Percentiles rank a stretch among this genome's conserved stretches.
These are phyloP conservation scores for Starmerella apis DNA, from an alignment of 805 yeast species.

Conservation along the genomic window DNA sequence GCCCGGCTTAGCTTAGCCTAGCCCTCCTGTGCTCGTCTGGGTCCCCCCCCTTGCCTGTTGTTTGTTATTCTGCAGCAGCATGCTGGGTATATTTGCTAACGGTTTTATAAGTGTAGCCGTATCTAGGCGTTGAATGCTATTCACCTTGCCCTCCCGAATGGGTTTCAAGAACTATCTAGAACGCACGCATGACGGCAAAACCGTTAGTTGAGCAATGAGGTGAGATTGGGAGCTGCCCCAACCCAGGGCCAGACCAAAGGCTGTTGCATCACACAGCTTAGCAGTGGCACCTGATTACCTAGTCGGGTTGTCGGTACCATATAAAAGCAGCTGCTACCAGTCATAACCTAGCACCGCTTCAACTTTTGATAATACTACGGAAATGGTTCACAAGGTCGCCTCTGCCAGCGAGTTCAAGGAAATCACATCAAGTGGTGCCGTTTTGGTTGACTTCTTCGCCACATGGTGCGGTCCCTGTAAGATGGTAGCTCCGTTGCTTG, in stretches of 20 bases:
- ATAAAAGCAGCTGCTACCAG: neutral
- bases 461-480: constrained; percentile 99
- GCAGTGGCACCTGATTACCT: neutral
- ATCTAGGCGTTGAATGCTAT: neutral
- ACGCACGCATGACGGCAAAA: constrained; percentile 4
- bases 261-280: neutral
- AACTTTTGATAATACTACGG: neutral
- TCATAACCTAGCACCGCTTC: neutral
- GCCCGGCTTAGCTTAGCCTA: too few species aligned
- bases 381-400: constrained; percentile 47
- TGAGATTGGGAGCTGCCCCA: neutral
- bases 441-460: constrained; percentile 92
- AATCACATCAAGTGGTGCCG: constrained; percentile 59
- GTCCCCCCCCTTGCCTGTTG: too few species aligned
- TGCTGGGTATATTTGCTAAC: neutral
- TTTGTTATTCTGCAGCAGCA: too few species aligned
- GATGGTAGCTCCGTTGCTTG: constrained; percentile 88
- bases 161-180: neutral
- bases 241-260: constrained; percentile 7
- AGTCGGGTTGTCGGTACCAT: neutral
- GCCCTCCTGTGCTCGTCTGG: too few species aligned
- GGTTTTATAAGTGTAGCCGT: neutral
- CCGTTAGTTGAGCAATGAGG: neutral
- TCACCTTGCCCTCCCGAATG: neutral
- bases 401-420: constrained; percentile 52